Conservation (phyloP, 441 rosid genomes). For the Croton laevigatus region DNA sequence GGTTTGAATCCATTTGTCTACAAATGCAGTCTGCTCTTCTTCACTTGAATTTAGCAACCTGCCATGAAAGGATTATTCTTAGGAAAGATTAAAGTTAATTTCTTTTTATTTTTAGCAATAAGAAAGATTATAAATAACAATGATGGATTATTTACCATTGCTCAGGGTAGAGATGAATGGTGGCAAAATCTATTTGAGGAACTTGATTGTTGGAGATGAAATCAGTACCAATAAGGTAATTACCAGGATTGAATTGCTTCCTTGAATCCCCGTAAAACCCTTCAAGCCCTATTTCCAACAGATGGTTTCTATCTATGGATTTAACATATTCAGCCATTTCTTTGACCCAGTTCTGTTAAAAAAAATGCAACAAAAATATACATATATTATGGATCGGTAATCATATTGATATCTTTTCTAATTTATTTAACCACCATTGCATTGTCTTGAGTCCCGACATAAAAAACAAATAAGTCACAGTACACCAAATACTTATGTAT, state of each 20-base stretch:
- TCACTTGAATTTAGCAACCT: conserved; percentile 26
- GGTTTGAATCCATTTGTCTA: conserved; percentile 18
- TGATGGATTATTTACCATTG: conserved; percentile 36
- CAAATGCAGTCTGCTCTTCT: conserved; percentile 16
- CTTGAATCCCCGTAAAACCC: conserved; percentile 68
- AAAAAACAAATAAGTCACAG: too few relatives aligned
- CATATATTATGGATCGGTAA: too few relatives aligned
- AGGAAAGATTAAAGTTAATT: background rate
- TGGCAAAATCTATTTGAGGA: conserved; percentile 53
- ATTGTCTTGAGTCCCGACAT: too few relatives aligned
- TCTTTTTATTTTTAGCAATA: too few relatives aligned
- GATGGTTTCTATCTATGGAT: conserved; percentile 55
- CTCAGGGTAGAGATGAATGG: conserved; percentile 66
- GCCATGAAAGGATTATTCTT: background rate
- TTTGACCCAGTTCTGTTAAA: conserved; percentile 46
- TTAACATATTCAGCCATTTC: conserved; percentile 63
- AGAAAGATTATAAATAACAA: background rate
- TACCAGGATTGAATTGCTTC: conserved; percentile 37
- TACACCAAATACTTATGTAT: too few relatives aligned
- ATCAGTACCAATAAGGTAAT: conserved; percentile 49
- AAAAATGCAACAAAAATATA: too few relatives aligned
- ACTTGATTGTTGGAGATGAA: conserved; percentile 55
- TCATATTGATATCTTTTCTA: too few relatives aligned
- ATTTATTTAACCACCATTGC: too few relatives aligned
- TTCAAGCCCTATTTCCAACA: conserved; percentile 39